A percentile compares a stretch with the other conserved stretches of the same genome.
These are phyloP conservation scores for Solanum hybrid DNA, from an alignment of 305 asterid species.

Conservation along the genomic window DNA sequence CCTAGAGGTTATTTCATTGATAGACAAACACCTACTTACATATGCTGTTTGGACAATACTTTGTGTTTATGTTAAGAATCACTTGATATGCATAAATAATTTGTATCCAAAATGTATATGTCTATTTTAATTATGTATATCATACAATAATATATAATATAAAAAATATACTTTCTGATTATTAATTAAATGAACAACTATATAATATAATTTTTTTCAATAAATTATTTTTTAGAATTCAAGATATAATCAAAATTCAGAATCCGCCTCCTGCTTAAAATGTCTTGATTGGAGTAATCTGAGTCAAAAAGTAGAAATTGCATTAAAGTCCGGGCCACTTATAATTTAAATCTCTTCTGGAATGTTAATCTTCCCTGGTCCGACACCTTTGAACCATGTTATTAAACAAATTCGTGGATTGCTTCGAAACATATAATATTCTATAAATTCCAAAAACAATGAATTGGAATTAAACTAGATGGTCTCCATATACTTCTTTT, in stretches of 20 bases:
- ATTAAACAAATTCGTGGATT: neutral
- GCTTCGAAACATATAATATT: neutral
- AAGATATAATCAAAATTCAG: neutral
- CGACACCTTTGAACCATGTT: neutral
- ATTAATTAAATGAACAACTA: too few species aligned
- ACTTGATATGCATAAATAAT: too few species aligned
- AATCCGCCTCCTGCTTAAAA: neutral
- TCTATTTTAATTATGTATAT: neutral
- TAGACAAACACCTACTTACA: too few species aligned
- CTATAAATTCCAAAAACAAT: neutral
- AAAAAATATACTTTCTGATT: neutral
- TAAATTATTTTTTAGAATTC: too few species aligned
- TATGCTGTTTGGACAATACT: too few species aligned
- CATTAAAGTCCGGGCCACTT: neutral
- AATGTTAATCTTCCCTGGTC: neutral
- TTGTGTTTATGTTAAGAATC: too few species aligned
- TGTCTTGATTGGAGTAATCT: neutral
- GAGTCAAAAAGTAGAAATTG: neutral
- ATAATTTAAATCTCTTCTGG: neutral
- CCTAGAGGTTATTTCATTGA: too few species aligned
- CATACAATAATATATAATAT: neutral
- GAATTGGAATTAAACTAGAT: neutral
- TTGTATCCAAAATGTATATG: too few species aligned
- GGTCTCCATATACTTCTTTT: neutral
- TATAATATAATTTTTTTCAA: too few species aligned